Percentiles rank a stretch among this genome's conserved stretches.
Conservation (phyloP, 108 stramenopile genomes). For the Aurantiochytrium sp. region DNA sequence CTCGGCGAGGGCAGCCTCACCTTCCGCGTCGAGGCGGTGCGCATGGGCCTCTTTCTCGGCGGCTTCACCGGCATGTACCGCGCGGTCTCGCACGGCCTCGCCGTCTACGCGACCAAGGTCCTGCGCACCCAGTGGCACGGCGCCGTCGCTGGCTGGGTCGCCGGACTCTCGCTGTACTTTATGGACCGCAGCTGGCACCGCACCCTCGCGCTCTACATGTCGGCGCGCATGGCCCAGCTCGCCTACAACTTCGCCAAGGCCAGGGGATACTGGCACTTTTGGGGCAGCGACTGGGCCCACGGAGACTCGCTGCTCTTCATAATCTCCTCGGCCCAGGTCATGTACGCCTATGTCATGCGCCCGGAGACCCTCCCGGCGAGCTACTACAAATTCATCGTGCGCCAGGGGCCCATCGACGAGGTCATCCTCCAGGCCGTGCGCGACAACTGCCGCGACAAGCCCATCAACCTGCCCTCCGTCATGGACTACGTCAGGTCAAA, state of each 20-base stretch:
- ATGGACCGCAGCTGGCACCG: slow-evolving; percentile 21
- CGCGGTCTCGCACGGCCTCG: not conserved
- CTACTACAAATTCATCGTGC: slow-evolving; percentile 30
- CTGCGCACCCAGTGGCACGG: not conserved
- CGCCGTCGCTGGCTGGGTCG: not conserved
- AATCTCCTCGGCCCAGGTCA: slow-evolving; percentile 15
- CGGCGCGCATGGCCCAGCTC: not conserved
- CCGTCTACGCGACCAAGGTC: not conserved
- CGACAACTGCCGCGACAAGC: not conserved
- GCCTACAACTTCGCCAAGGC: slow-evolving; percentile 10
- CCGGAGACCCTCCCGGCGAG: not conserved
- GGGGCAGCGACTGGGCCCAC: slow-evolving; percentile 28
- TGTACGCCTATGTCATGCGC: slow-evolving; percentile 27
- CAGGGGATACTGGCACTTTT: slow-evolving; percentile 25
- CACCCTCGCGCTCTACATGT: slow-evolving; percentile 20
- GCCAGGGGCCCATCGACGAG: slow-evolving; percentile 10
- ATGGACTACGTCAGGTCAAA: not conserved
- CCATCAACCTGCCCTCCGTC: slow-evolving; percentile 22
- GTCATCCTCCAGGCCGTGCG: not conserved
- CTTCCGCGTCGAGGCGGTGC: slow-evolving; percentile 18
- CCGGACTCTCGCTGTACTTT: not conserved
- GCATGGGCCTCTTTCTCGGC: slow-evolving; percentile 15
- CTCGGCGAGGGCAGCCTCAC: slow-evolving; percentile 6
- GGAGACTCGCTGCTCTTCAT: slow-evolving; percentile 22
- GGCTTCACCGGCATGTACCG: not conserved